Evolutionary conservation across 164 flowering plant species (phyloP).

Genomic region (Euptelea pleiosperma): DNA sequence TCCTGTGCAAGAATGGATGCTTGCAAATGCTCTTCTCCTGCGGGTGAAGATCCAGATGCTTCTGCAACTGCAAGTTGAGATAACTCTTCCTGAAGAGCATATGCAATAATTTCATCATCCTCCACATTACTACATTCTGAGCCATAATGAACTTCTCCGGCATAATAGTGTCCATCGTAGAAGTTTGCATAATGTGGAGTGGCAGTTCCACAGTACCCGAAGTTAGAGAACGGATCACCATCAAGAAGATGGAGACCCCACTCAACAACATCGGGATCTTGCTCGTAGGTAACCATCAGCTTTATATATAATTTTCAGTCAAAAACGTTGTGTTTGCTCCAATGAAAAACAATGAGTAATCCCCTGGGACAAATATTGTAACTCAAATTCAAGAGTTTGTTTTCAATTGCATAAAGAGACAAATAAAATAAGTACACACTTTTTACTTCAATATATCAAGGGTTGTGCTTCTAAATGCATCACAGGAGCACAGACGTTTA

Average conservation of each 20-base stretch:
- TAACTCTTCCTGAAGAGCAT: slow-evolving; percentile 69
- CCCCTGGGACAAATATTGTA: background rate
- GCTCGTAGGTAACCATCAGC: slow-evolving; percentile 45
- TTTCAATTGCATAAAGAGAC: background rate
- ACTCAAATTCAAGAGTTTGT: background rate
- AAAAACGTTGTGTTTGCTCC: background rate
- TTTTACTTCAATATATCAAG: too few relatives aligned
- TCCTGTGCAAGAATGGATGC: slow-evolving; percentile 44
- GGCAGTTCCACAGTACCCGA: slow-evolving; percentile 38
- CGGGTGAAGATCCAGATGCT: slow-evolving; percentile 38
- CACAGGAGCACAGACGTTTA: too few relatives aligned
- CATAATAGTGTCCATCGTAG: slow-evolving; percentile 36
- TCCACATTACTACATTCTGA: slow-evolving; percentile 32
- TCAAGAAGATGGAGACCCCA: slow-evolving; percentile 82
- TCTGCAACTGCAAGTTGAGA: slow-evolving; percentile 65
- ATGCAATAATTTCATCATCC: slow-evolving; percentile 62
- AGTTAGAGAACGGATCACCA: slow-evolving; percentile 44
- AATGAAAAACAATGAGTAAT: background rate
- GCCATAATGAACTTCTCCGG: slow-evolving; percentile 31
- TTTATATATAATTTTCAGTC: slow-evolving; percentile 1
- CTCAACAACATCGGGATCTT: slow-evolving; percentile 73
- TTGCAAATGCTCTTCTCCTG: slow-evolving; percentile 40
- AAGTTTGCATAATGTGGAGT: slow-evolving; percentile 33
- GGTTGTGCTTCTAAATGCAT: too few relatives aligned
- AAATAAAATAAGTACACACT: too few relatives aligned